Conservation (phyloP, 75 land plant genomes). For the Chamaecyparis obtusa region DNA sequence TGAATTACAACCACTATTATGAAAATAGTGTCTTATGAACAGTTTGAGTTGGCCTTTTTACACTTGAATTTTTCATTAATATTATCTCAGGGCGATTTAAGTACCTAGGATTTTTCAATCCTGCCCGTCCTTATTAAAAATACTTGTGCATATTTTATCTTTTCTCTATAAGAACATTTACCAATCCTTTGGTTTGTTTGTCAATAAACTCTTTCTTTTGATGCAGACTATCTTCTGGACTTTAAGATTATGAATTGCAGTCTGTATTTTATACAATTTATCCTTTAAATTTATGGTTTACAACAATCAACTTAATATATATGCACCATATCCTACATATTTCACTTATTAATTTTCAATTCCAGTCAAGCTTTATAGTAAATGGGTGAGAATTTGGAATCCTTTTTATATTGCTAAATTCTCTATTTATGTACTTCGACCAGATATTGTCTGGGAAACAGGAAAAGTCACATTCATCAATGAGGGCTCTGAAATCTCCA, state of each 20-base stretch:
- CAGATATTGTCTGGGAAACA: slow-evolving; percentile 12
- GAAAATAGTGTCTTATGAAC: background rate
- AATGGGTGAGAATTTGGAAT: background rate
- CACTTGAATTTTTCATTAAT: background rate
- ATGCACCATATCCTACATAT: background rate
- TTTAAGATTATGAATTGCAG: background rate
- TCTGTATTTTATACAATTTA: background rate
- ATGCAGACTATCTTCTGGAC: background rate
- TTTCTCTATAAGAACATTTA: background rate
- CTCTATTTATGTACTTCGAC: background rate
- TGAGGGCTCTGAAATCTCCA: background rate
- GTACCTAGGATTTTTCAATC: background rate
- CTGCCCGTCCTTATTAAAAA: background rate
- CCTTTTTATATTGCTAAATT: slow-evolving; percentile 1
- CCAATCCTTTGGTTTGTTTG: background rate
- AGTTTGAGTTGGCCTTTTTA: background rate
- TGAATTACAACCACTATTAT: background rate
- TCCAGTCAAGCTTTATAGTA: background rate
- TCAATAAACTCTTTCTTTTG: background rate
- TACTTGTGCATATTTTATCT: background rate
- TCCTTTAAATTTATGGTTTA: background rate
- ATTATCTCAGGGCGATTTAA: background rate
- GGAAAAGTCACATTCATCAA: slow-evolving; percentile 5
- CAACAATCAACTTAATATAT: background rate
- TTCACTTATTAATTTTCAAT: background rate